Conservation (phyloP, 2,329 filamentous ascomycete genomes). For the Lachnellula arida region DNA sequence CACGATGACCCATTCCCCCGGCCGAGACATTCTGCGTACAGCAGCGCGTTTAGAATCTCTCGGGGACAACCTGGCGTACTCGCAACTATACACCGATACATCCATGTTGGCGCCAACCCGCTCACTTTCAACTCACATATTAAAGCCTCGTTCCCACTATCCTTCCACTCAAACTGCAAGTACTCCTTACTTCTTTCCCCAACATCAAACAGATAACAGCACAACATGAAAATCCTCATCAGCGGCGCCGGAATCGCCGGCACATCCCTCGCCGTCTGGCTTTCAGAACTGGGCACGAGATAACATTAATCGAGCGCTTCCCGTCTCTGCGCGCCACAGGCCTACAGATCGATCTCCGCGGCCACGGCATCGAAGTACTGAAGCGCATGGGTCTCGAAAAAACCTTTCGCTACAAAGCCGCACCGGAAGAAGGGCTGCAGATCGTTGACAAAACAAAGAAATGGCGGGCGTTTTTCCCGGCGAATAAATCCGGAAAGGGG, state of each 20-base stretch:
- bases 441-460: conserved; percentile 39
- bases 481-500: conserved; percentile 28
- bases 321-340: conserved; percentile 41
- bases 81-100: conserved; percentile 36
- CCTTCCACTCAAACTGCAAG: neutral
- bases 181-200: neutral
- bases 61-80: too few relatives aligned
- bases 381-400: conserved; percentile 47
- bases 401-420: conserved; percentile 37
- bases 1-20: too few relatives aligned
- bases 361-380: conserved; percentile 45
- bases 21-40: too few relatives aligned
- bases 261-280: conserved; percentile 45
- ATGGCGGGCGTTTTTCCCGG: conserved; percentile 36
- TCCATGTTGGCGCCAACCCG: neutral
- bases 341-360: conserved; percentile 51
- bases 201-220: neutral
- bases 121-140: neutral
- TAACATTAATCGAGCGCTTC: conserved; percentile 40
- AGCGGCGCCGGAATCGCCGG: conserved; percentile 34
- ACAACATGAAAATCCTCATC: conserved; percentile 32
- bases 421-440: conserved; percentile 43
- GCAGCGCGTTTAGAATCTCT: too few relatives aligned
- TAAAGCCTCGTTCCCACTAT: neutral
- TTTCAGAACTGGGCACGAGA: conserved; percentile 37